Conservation (phyloP, 345 rosid genomes). For the Camelina laxa region DNA sequence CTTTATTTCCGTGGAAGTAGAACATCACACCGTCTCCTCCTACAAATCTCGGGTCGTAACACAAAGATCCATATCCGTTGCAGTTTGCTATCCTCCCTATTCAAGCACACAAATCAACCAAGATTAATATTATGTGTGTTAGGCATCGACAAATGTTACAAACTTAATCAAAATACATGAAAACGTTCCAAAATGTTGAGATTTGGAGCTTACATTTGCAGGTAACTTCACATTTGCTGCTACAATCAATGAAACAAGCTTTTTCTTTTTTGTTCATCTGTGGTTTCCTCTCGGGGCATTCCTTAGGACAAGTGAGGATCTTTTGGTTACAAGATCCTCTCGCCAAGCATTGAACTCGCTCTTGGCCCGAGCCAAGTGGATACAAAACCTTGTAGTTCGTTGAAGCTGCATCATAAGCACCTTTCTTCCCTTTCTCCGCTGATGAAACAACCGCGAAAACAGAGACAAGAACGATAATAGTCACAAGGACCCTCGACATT, state of each 20-base stretch:
- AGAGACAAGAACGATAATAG: constrained; percentile 28
- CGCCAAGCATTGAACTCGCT: constrained; percentile 61
- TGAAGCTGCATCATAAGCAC: constrained; percentile 56
- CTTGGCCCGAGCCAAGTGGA: constrained; percentile 48
- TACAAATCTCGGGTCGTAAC: constrained; percentile 79
- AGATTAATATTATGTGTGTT: not conserved
- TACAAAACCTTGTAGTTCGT: constrained; percentile 50
- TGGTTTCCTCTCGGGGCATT: constrained; percentile 78
- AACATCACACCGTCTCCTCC: constrained; percentile 89
- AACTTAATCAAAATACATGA: not conserved
- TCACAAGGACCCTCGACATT: constrained; percentile 25
- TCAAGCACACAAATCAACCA: not conserved
- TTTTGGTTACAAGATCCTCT: constrained; percentile 57
- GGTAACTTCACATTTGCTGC: constrained; percentile 83
- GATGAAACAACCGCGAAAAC: constrained; percentile 24
- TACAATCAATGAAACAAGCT: constrained; percentile 74
- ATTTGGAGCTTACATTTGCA: constrained; percentile 67
- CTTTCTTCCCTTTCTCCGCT: constrained; percentile 31
- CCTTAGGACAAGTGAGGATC: constrained; percentile 66
- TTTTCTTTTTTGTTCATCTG: constrained; percentile 55
- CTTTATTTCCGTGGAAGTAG: constrained; percentile 74
- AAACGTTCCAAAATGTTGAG: constrained; percentile 2
- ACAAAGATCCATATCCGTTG: constrained; percentile 62
- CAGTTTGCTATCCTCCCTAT: constrained; percentile 63
- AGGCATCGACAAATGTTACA: constrained; percentile 7